Conservation (phyloP, 495 filamentous ascomycete species). For the Xylaria sp. region DNA sequence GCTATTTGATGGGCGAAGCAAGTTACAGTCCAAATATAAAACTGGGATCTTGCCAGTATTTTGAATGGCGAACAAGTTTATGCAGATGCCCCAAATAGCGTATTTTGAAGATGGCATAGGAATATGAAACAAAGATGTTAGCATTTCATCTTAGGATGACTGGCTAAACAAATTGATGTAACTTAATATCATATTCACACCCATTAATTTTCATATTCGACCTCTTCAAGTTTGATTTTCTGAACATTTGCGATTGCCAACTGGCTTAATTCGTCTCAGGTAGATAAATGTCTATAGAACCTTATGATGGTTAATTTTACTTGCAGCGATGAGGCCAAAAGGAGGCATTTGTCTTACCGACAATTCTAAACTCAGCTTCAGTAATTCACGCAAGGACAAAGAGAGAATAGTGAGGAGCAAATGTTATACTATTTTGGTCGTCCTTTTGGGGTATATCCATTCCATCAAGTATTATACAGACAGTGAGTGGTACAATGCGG, state of each 20-base stretch:
- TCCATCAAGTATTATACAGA: constrained; percentile 19
- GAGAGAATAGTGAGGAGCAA: not conserved
- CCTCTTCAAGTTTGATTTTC: too few relatives aligned
- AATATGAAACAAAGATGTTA: too few relatives aligned
- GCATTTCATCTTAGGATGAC: too few relatives aligned
- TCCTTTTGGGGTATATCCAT: constrained; percentile 13
- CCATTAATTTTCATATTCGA: too few relatives aligned
- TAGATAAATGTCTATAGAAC: not conserved
- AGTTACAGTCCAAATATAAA: too few relatives aligned
- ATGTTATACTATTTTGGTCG: not conserved
- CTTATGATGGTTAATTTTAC: not conserved
- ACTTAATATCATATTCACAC: not conserved
- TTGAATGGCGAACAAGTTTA: not conserved
- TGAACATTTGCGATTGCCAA: too few relatives aligned
- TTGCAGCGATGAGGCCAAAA: not conserved
- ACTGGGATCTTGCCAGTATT: too few relatives aligned
- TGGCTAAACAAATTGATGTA: too few relatives aligned
- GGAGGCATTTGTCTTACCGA: not conserved
- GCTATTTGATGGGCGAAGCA: too few relatives aligned
- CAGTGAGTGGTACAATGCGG: constrained; percentile 12
- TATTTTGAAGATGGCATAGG: too few relatives aligned
- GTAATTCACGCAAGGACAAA: not conserved
- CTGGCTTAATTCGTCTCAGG: too few relatives aligned
- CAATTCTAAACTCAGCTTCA: not conserved
- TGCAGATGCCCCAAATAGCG: too few relatives aligned